These are phyloP conservation scores for Lactarius quietus DNA, from an alignment of 768 basidiomycete genomes.

Conservation along the genomic window DNA sequence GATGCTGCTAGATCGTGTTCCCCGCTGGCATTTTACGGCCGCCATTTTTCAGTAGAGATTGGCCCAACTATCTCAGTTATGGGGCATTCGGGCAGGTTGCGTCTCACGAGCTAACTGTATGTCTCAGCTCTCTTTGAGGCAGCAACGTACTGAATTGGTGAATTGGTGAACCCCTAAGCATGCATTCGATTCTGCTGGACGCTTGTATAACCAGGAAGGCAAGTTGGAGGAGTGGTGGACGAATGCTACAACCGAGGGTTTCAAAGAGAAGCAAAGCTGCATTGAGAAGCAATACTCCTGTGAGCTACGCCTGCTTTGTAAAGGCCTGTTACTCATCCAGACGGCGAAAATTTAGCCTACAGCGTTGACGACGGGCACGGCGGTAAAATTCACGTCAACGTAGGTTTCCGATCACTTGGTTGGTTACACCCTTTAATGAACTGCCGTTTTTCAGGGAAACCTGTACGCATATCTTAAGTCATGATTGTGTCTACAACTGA, in stretches of 20 bases:
- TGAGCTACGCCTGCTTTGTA: constrained; percentile 31
- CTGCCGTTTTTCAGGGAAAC: constrained; percentile 52
- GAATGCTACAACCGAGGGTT: constrained; percentile 77
- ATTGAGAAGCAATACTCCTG: constrained; percentile 91
- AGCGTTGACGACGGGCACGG: constrained; percentile 84
- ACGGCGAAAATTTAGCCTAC: constrained; percentile 48
- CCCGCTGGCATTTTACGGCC: constrained; percentile 93
- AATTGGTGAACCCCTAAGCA: constrained; percentile 45
- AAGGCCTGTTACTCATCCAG: not conserved
- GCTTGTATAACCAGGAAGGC: constrained; percentile 87
- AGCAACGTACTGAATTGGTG: not conserved
- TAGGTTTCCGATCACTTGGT: constrained; percentile 37
- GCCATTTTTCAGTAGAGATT: constrained; percentile 82
- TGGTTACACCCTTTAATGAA: constrained; percentile 10
- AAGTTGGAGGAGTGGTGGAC: constrained; percentile 93
- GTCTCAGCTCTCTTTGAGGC: constrained; percentile 26
- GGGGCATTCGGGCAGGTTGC: constrained; percentile 93
- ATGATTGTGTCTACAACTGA: not conserved
- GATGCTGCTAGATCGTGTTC: constrained; percentile 74
- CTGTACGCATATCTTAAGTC: constrained; percentile 44
- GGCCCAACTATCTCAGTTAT: constrained; percentile 88
- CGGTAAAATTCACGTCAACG: constrained; percentile 80
- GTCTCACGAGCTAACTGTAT: constrained; percentile 85
- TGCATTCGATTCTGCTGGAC: constrained; percentile 86
- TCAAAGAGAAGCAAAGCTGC: constrained; percentile 79